A percentile compares a stretch with the other conserved stretches of the same genome.
These are phyloP conservation scores for Daldinia vernicosa DNA, from an alignment of 495 filamentous ascomycete species.

Conservation along the genomic window DNA sequence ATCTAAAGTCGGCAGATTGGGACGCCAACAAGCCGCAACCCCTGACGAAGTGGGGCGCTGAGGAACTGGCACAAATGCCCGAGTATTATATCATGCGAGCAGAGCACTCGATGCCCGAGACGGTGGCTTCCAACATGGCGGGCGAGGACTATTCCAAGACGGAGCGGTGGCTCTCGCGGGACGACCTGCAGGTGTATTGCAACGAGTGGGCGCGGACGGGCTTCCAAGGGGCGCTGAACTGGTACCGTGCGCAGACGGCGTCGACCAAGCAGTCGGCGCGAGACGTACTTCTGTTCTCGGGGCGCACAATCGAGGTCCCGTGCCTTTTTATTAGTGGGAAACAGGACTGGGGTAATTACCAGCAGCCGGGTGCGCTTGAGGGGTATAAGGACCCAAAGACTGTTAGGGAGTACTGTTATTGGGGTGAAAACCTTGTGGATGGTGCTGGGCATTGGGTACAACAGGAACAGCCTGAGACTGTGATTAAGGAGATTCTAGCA, in stretches of 20 bases:
- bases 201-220: constrained; percentile 70
- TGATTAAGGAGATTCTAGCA: constrained; percentile 59
- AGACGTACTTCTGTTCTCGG: constrained; percentile 68
- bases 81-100: constrained; percentile 75
- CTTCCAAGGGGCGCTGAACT: constrained; percentile 75
- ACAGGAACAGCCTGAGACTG: constrained; percentile 68
- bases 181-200: constrained; percentile 68
- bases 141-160: constrained; percentile 52
- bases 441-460: constrained; percentile 74
- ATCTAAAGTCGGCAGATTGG: constrained; percentile 73
- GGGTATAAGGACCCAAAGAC: constrained; percentile 62
- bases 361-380: constrained; percentile 70
- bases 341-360: constrained; percentile 73
- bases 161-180: constrained; percentile 61
- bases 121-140: constrained; percentile 61
- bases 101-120: constrained; percentile 64
- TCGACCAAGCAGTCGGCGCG: constrained; percentile 50
- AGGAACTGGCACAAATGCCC: constrained; percentile 66
- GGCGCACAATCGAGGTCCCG: constrained; percentile 70
- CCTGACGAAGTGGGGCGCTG: constrained; percentile 63
- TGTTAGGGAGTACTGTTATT: constrained; percentile 53
- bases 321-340: constrained; percentile 66
- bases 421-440: constrained; percentile 61
- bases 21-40: constrained; percentile 61
- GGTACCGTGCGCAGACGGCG: constrained; percentile 70